These are phyloP conservation scores for Dendrocalamus latiflorus DNA, from an alignment of 202 grass and related monocot species.

Conservation along the genomic window DNA sequence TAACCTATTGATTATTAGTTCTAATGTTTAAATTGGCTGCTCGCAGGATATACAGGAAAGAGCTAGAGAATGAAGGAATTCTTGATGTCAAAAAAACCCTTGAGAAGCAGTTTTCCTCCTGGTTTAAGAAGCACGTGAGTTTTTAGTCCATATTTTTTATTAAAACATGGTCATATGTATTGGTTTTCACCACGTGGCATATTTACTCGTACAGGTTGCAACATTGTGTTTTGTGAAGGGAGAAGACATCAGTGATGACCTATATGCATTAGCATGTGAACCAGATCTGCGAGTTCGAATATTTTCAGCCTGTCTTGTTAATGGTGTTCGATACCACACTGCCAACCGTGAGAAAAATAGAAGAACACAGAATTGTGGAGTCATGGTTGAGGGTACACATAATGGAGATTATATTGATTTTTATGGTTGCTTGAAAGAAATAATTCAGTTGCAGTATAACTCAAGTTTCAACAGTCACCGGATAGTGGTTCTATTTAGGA, in stretches of 20 bases:
- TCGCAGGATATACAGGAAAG: neutral
- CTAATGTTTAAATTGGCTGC: neutral
- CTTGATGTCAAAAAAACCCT: neutral
- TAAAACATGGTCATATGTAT: neutral
- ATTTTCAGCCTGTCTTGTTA: neutral
- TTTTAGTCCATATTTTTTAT: neutral
- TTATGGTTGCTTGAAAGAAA: neutral
- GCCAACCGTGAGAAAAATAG: neutral
- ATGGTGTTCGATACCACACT: neutral
- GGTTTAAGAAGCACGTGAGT: neutral
- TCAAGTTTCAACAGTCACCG: accelerated
- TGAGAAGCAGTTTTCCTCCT: neutral
- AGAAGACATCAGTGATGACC: neutral
- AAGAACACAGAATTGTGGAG: neutral
- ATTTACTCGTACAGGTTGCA: neutral
- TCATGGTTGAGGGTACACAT: neutral
- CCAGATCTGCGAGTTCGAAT: neutral
- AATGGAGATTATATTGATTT: neutral
- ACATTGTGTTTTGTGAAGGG: neutral
- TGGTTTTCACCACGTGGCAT: neutral
- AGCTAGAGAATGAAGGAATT: neutral
- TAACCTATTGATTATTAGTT: neutral
- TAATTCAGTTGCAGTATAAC: neutral
- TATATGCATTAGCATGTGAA: neutral
- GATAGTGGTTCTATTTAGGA: neutral